Percentiles rank a stretch among this genome's conserved stretches.
Evolutionary conservation across 2,329 filamentous ascomycete species (phyloP).

Genomic region (Conoideocrella luteorostrata): DNA sequence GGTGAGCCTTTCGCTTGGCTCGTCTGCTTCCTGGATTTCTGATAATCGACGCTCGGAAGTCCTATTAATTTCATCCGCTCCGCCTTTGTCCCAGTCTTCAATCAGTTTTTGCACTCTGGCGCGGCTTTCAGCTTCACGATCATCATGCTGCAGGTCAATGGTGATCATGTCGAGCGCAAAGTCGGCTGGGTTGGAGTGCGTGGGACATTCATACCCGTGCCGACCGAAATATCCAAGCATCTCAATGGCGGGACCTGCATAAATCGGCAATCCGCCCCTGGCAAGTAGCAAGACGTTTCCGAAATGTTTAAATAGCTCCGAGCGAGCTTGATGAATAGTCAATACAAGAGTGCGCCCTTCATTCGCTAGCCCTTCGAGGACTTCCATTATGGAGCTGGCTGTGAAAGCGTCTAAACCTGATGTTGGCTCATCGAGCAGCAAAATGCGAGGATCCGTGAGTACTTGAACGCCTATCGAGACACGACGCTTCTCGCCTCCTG

Average conservation of each 20-base stretch:
- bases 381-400: slow-evolving; percentile 68
- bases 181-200: slow-evolving; percentile 69
- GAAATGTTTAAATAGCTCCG: slow-evolving; percentile 65
- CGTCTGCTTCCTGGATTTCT: slow-evolving; percentile 23
- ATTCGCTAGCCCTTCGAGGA: slow-evolving; percentile 61
- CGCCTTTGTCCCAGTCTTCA: slow-evolving; percentile 42
- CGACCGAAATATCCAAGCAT: slow-evolving; percentile 61
- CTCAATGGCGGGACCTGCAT: slow-evolving; percentile 53
- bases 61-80: slow-evolving; percentile 10
- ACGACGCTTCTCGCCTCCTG: slow-evolving; percentile 70
- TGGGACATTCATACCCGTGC: slow-evolving; percentile 58
- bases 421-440: slow-evolving; percentile 71
- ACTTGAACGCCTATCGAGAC: slow-evolving; percentile 75
- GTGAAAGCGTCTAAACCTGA: slow-evolving; percentile 74
- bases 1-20: slow-evolving; percentile 13
- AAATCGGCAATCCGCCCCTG: slow-evolving; percentile 61
- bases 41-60: slow-evolving; percentile 14
- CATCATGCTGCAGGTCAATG: slow-evolving; percentile 62
- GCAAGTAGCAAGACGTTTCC: slow-evolving; percentile 66
- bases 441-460: slow-evolving; percentile 64
- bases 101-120: slow-evolving; percentile 57
- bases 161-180: slow-evolving; percentile 74
- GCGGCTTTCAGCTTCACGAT: slow-evolving; percentile 55
- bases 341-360: slow-evolving; percentile 69
- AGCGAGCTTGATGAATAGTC: slow-evolving; percentile 74